These are phyloP conservation scores for Mycothermus thermophilus DNA, from an alignment of 495 filamentous ascomycete genomes.

Conservation along the genomic window DNA sequence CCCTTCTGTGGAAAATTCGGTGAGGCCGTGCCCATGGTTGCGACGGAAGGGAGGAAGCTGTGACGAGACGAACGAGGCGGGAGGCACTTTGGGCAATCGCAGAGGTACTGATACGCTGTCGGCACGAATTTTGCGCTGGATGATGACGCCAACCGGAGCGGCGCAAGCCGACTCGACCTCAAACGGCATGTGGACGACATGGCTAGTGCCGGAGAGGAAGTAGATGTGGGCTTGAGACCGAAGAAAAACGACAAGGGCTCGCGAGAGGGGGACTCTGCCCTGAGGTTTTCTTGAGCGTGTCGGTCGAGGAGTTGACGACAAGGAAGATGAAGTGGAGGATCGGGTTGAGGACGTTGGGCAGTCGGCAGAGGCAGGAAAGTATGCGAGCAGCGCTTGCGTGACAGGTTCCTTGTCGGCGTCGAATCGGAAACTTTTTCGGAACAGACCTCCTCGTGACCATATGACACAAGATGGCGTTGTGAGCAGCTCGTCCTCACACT, in stretches of 20 bases:
- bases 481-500: slow-evolving; percentile 70
- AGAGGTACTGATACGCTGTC: slow-evolving; percentile 31
- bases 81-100: slow-evolving; percentile 46
- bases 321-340: not conserved
- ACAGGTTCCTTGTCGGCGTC: slow-evolving; percentile 76
- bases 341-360: slow-evolving; percentile 1
- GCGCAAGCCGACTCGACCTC: slow-evolving; percentile 81
- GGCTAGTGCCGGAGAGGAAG: slow-evolving; percentile 75
- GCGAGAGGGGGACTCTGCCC: slow-evolving; percentile 39
- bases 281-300: no score
- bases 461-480: slow-evolving; percentile 71
- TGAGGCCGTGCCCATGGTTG: slow-evolving; percentile 26
- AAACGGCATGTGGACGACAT: slow-evolving; percentile 87
- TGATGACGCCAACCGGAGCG: slow-evolving; percentile 63
- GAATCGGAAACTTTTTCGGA: slow-evolving; percentile 77
- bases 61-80: slow-evolving; percentile 66
- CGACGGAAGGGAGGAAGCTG: slow-evolving; percentile 36
- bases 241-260: slow-evolving; percentile 79
- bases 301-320: not conserved
- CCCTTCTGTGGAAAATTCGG: slow-evolving; percentile 39
- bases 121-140: slow-evolving; percentile 55
- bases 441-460: slow-evolving; percentile 77
- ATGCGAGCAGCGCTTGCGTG: slow-evolving; percentile 68
- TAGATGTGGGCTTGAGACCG: slow-evolving; percentile 88
- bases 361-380: slow-evolving; percentile 50